Evolutionary conservation across 352 stramenopile genomes (phyloP).

Genomic region (Globisporangium recalcitrans): DNA sequence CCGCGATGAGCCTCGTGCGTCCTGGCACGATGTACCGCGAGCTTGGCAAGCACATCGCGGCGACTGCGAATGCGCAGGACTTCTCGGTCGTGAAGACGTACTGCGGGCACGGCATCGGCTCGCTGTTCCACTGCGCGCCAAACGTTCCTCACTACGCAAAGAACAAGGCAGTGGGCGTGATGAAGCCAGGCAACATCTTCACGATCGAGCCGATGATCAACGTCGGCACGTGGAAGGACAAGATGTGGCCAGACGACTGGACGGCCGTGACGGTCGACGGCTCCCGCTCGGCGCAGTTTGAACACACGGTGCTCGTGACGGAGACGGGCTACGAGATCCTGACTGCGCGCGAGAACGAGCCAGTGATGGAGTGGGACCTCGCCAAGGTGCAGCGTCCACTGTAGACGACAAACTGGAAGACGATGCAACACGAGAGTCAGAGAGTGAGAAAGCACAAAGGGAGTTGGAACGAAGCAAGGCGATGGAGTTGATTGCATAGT

Average conservation of each 20-base stretch:
- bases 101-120: constrained; percentile 97
- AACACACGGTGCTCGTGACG: constrained; percentile 99
- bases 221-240: constrained; percentile 86
- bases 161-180: constrained; percentile 97
- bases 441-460: constrained; percentile 1
- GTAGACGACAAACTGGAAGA: constrained; percentile 5
- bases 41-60: constrained; percentile 92
- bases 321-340: constrained; percentile 97
- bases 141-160: constrained; percentile 98
- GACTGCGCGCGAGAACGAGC: constrained; percentile 87
- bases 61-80: constrained; percentile 75
- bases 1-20: constrained; percentile 86
- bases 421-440: neutral
- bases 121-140: constrained; percentile 95
- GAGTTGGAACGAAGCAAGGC: neutral
- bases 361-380: constrained; percentile 84
- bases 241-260: constrained; percentile 98
- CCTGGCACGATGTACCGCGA: constrained; percentile 95
- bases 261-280: constrained; percentile 96
- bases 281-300: constrained; percentile 93
- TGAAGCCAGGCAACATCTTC: constrained; percentile 98
- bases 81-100: constrained; percentile 97
- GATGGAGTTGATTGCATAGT: neutral
- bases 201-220: constrained; percentile 99
- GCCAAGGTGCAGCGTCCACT: constrained; percentile 67